Percentiles rank a stretch among this genome's conserved stretches.
These are phyloP conservation scores for Forsythia suspensa DNA, from an alignment of 257 asterid species.

Conservation along the genomic window DNA sequence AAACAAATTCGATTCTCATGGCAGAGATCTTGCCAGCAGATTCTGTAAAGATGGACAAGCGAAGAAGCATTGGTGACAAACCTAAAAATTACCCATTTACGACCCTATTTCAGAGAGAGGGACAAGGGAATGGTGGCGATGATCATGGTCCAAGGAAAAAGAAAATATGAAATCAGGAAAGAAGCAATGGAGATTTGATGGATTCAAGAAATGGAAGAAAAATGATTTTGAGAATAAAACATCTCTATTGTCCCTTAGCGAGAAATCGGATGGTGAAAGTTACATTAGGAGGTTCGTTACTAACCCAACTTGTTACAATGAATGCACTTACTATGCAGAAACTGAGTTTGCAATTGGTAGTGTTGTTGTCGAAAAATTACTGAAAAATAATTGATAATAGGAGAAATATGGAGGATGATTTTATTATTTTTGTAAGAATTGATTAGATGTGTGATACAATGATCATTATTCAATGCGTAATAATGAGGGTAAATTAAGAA, in stretches of 20 bases:
- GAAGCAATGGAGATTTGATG: slow-evolving; percentile 62
- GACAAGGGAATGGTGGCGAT: slow-evolving; percentile 20
- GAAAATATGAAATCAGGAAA: slow-evolving; percentile 38
- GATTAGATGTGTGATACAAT: too few relatives aligned
- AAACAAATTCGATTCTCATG: slow-evolving; percentile 49
- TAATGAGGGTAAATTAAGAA: too few relatives aligned
- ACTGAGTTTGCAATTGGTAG: too few relatives aligned
- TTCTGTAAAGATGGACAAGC: slow-evolving; percentile 27
- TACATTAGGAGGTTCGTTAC: slow-evolving; percentile 39
- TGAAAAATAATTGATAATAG: too few relatives aligned
- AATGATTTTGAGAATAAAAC: slow-evolving; percentile 47
- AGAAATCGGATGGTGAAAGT: slow-evolving; percentile 35
- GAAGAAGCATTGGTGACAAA: slow-evolving; percentile 32
- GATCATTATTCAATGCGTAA: too few relatives aligned
- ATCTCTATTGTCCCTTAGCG: slow-evolving; percentile 48
- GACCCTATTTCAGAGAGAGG: too few relatives aligned
- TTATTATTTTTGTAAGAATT: too few relatives aligned
- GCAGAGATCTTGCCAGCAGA: slow-evolving; percentile 35
- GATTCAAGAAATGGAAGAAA: slow-evolving; percentile 80
- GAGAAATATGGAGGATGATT: too few relatives aligned
- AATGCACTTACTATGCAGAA: too few relatives aligned
- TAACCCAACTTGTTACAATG: slow-evolving; percentile 32
- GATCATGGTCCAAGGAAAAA: slow-evolving; percentile 18
- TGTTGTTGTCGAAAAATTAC: too few relatives aligned
- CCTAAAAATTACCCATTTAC: slow-evolving; percentile 38